Evolutionary conservation across 306 rosid genomes (phyloP).

Genomic region (Prunus armeniaca): DNA sequence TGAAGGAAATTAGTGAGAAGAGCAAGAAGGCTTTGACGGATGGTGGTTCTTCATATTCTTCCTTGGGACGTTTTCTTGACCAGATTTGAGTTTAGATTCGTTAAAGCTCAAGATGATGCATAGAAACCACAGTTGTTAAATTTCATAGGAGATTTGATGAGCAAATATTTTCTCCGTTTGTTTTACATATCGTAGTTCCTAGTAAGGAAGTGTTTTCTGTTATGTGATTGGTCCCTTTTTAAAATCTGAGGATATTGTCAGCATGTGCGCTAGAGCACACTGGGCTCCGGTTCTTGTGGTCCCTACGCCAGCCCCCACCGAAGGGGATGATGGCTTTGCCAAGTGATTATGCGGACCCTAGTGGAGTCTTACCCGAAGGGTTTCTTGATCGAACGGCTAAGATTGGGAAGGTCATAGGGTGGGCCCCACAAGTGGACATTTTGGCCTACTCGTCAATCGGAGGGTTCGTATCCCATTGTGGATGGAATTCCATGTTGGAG

Average conservation of each 20-base stretch:
- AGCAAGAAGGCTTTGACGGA: no score
- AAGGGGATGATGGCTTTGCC: not conserved
- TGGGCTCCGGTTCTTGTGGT: slow-evolving; percentile 22
- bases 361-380: slow-evolving; percentile 6
- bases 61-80: no score
- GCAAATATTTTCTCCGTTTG: not conserved
- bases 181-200: no score
- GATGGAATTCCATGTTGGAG: slow-evolving; percentile 28
- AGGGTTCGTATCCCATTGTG: slow-evolving; percentile 24
- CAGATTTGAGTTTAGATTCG: no score
- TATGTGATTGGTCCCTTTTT: not conserved
- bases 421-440: slow-evolving; percentile 29
- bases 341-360: not conserved
- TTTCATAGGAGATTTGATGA: no score
- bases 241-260: no score
- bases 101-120: no score
- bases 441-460: slow-evolving; percentile 14
- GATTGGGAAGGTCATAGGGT: slow-evolving; percentile 20
- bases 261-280: not conserved
- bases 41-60: no score
- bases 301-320: not conserved
- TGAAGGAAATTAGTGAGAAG: no score
- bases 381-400: not conserved
- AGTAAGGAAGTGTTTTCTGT: no score
- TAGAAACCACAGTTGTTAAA: no score